Conservation (phyloP, 2,329 filamentous ascomycete species). For the Monilinia vaccinii-corymbosi region DNA sequence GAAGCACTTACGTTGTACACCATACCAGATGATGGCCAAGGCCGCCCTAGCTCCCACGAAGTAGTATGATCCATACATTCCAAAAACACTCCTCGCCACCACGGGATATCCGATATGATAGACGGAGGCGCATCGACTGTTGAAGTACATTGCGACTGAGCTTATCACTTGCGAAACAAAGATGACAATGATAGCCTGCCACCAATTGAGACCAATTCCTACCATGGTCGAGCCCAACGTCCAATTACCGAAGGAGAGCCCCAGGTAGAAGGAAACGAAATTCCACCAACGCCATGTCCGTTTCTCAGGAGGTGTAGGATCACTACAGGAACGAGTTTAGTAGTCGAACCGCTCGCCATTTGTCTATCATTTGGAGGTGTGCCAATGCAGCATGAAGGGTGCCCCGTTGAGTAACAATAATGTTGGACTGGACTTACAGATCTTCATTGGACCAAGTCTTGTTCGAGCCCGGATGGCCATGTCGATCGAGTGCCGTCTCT, state of each 20-base stretch:
- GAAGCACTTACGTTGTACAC: slow-evolving; percentile 52
- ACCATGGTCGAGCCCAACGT: slow-evolving; percentile 33
- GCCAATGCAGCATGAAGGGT: not conserved
- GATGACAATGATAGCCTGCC: slow-evolving; percentile 36
- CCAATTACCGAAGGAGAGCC: slow-evolving; percentile 36
- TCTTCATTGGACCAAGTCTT: slow-evolving; percentile 27
- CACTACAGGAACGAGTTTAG: slow-evolving; percentile 24
- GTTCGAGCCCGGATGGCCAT: slow-evolving; percentile 16
- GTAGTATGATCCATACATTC: slow-evolving; percentile 36
- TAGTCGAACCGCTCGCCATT: not conserved
- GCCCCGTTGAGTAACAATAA: slow-evolving; percentile 22
- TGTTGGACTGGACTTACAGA: slow-evolving; percentile 26
- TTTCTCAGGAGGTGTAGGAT: slow-evolving; percentile 20
- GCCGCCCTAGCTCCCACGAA: slow-evolving; percentile 35
- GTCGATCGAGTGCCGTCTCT: slow-evolving; percentile 21
- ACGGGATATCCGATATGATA: slow-evolving; percentile 37
- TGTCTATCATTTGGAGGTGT: not conserved
- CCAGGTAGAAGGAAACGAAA: slow-evolving; percentile 34
- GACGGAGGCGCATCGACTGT: slow-evolving; percentile 30
- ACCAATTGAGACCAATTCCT: slow-evolving; percentile 38
- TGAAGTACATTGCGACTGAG: slow-evolving; percentile 37
- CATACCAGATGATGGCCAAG: slow-evolving; percentile 47
- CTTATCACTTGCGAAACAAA: slow-evolving; percentile 35
- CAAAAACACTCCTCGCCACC: slow-evolving; percentile 33
- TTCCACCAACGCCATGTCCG: slow-evolving; percentile 31